phyloP scores from a whole-genome alignment of 2,329 filamentous ascomycete genomes.

The Colletotrichum sp. region DNA sequence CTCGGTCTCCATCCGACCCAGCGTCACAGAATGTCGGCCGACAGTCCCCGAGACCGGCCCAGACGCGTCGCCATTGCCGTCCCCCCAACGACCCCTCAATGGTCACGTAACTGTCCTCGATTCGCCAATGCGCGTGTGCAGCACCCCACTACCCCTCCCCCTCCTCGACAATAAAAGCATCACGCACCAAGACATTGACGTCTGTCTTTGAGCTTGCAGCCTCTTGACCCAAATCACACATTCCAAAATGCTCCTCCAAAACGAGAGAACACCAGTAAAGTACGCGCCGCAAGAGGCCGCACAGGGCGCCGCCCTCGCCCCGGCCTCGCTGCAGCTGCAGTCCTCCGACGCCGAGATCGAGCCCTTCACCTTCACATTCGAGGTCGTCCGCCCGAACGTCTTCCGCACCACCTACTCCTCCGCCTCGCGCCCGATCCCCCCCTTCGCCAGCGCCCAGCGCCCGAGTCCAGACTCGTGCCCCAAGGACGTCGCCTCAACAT shows the following conservation, averaged over 20 bases:
- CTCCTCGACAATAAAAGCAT: not conserved
- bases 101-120: not conserved
- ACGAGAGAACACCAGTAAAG: conserved; percentile 3
- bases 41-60: not conserved
- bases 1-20: not conserved
- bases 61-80: not conserved
- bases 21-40: not conserved
- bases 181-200: not conserved
- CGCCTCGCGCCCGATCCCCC: conserved; percentile 65
- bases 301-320: not conserved
- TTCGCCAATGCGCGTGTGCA: not conserved
- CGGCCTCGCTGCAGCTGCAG: conserved; percentile 4
- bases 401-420: conserved; percentile 74
- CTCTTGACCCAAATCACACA: not conserved
- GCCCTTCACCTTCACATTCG: conserved; percentile 65
- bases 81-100: not conserved
- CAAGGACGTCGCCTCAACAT: conserved; percentile 23
- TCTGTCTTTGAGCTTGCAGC: not conserved
- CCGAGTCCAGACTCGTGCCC: conserved; percentile 28
- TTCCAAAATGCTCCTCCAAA: conserved; percentile 13
- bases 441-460: conserved; percentile 64
- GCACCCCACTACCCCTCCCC: not conserved
- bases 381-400: conserved; percentile 64
- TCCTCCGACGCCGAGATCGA: conserved; percentile 7
- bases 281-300: conserved; percentile 12